Base-by-base conservation (phyloP, 1,284 basidiomycete species). In the Inonotus obliquus region DNA sequence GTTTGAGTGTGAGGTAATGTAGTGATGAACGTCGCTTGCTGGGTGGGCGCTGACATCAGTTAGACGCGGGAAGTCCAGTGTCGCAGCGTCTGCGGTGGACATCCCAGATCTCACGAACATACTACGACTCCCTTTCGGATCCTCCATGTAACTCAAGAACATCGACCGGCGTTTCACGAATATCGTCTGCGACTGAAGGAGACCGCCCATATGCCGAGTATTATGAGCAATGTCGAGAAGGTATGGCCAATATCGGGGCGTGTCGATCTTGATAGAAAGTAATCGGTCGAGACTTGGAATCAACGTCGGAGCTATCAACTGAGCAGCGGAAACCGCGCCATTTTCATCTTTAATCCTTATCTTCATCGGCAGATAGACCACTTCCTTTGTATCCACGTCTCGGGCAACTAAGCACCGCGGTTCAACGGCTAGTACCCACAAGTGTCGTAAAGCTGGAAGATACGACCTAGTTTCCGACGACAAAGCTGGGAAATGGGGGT, bases 371-470 rank as follows among this genome's bases (percentile, higher is more conserved):
- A 98, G 81, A 72, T 94, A 96, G 14, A 96, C 91, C 0, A 93
- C 86, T 70, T 96, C 92, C 14, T 84, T 83, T 1, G 91, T 93
- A 68, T 96, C 94, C 37, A 96, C 91, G 68, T 98, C 95, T 39
- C 92, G 84, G 0, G 94, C 92, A 39, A 96, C 84, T 11, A 99
- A 79, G 71, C 96, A 96, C 51, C 97, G 79, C 2, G 97, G 96
- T 69, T 99, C 96, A 14, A 92, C 89, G 0, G 97, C 97, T 39
- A 99, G 79, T 1, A 92, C 92, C 97, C 97, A 99, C 29, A 99
- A 76, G 73, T 99, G 96, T 3, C 97, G 85, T 65, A 96, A 85
- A 0, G 95, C 94, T 72, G 98, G 97, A 3, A 98, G 81, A 70
- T 94, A 96, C 44, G 89, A 87, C 63, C 91, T 89, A 75, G 97